Base-by-base conservation (phyloP, 1,139 yeast species). In the Scheffersomyces cryptocercus region DNA sequence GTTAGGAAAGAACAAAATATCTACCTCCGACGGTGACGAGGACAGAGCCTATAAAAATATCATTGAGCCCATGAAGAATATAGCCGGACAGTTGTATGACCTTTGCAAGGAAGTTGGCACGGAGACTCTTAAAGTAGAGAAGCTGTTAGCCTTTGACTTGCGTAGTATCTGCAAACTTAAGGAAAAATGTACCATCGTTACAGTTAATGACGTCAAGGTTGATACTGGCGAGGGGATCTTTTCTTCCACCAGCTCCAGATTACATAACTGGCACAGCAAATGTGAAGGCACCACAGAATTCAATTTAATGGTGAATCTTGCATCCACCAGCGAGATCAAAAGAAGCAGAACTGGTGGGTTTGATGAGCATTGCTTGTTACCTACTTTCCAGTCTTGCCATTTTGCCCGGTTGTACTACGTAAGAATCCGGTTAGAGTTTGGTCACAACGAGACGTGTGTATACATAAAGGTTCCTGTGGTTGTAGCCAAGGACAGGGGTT, bases 331-430 rank as follows among this genome's bases (percentile, higher is more conserved):
- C n/a, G 35, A 31, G 20, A 5, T 31, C 13, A 31, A 14, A 13
- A 31, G 20, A 14, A 31, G 35, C 20, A 31, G 54, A 57, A 35
- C 48, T 52, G 34, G 61, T 55, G 37, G 46, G 47, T 1, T 41
- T 56, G 32, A 43, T 31, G 10, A 44, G 51, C 11, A 45, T 11
- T 31, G 35, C 9, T 36, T 50, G 32, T 52, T 51, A 33, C 55
- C 55, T 11, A 45, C 50, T 24, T 50, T 51, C 42, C 53, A 51
- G 39, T 43, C 44, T 10, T 51, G 55, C 31, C 42, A 38, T 33
- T 16, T 44, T n/a, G 46, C 51, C 7, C 42, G 53, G 12, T 38
- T 48, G 44, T 50, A 50, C 40, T 50, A 50, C 33, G 34, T 51
- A 13, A 43, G 46, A 8, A 15, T 51, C 5, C 20, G 35, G 24